Conservation (phyloP, 768 basidiomycete genomes). For the Rhizopogon vesiculosus region DNA sequence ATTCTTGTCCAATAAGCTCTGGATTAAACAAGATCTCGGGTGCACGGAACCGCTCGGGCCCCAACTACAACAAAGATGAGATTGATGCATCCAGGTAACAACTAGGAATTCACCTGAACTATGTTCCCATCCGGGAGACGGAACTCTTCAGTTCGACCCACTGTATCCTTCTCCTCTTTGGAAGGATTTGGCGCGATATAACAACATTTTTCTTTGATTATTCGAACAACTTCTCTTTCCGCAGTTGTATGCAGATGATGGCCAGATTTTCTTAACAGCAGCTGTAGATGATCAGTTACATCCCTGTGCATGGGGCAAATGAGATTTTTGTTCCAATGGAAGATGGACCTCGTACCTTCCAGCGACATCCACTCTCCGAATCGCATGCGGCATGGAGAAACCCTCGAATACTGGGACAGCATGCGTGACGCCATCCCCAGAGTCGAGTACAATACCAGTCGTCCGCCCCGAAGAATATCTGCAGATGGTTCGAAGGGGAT, state of each 20-base stretch:
- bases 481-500: slow-evolving; percentile 10
- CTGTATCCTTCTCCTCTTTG: slow-evolving; percentile 92
- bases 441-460: slow-evolving; percentile 98
- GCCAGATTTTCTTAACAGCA: slow-evolving; percentile 90
- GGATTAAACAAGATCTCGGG: slow-evolving; percentile 98
- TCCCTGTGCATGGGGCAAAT: slow-evolving; percentile 49
- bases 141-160: slow-evolving; percentile 81
- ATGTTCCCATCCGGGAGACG: slow-evolving; percentile 92
- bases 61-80: slow-evolving; percentile 53
- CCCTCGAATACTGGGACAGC: slow-evolving; percentile 99
- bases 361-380: slow-evolving; percentile 92
- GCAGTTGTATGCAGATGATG: slow-evolving; percentile 96
- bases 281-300: slow-evolving; percentile 93
- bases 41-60: slow-evolving; percentile 91
- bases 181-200: slow-evolving; percentile 89
- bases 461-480: slow-evolving; percentile 98
- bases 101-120: slow-evolving; percentile 61
- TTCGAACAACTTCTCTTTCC: slow-evolving; percentile 93
- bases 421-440: slow-evolving; percentile 98
- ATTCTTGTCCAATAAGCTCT: slow-evolving; percentile 93
- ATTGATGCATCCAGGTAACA: slow-evolving; percentile 9
- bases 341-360: slow-evolving; percentile 59
- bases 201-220: slow-evolving; percentile 98
- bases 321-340: neutral
- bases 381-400: slow-evolving; percentile 98